phyloP scores from a whole-genome alignment of 2,329 filamentous ascomycete genomes.

The Diaporthe velutina region DNA sequence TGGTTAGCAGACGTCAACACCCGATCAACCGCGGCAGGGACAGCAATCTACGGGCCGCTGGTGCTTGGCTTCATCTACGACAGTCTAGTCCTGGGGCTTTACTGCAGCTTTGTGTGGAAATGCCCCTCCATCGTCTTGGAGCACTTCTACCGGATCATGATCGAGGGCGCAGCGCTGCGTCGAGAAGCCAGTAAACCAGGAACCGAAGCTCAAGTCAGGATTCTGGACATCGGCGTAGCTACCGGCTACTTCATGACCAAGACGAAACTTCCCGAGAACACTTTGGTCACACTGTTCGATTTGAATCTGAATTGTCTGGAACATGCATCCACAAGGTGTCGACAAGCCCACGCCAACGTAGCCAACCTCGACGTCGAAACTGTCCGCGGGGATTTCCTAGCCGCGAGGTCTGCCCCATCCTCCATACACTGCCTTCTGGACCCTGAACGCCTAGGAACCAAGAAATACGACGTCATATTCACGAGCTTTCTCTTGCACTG shows the following conservation, averaged over 20 bases:
- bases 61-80: neutral
- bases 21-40: conserved; percentile 2
- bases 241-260: neutral
- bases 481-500: neutral
- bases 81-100: neutral
- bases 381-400: conserved; percentile 8
- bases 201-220: conserved; percentile 7
- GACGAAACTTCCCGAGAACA: neutral
- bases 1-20: neutral
- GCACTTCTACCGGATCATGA: conserved; percentile 2
- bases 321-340: conserved; percentile 7
- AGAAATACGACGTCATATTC: neutral
- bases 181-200: neutral
- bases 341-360: conserved; percentile 1
- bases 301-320: neutral
- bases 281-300: neutral
- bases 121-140: conserved; percentile 3
- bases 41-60: neutral
- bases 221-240: conserved; percentile 2
- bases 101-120: conserved; percentile 9
- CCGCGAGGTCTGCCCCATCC: neutral
- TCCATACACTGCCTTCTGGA: neutral
- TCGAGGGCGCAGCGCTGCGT: neutral
- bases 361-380: neutral
- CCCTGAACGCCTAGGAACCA: neutral